Conservation (phyloP, 164 flowering plant genomes). For the Macadamia integrifolia region DNA sequence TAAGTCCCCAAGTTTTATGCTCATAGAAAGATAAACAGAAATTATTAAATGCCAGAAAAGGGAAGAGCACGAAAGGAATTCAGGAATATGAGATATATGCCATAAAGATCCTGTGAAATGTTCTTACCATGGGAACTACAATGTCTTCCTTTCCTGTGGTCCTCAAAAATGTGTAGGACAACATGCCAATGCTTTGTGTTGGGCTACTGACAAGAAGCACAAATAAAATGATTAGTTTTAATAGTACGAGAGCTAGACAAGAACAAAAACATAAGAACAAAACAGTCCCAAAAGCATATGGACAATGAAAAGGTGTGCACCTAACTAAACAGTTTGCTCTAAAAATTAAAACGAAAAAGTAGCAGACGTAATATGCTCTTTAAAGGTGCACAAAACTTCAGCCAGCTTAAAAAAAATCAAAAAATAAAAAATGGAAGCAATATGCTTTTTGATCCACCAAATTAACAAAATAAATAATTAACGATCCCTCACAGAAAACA, state of each 20-base stretch:
- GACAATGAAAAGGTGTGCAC: not conserved
- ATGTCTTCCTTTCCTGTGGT: constrained; percentile 88
- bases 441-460: too few species aligned
- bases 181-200: constrained; percentile 82
- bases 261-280: not conserved
- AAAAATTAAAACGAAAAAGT: not conserved
- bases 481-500: too few species aligned
- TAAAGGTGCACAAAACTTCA: too few species aligned
- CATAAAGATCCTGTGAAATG: not conserved
- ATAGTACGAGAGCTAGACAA: not conserved
- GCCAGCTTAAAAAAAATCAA: too few species aligned
- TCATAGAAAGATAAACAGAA: too few species aligned
- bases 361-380: not conserved
- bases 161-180: constrained; percentile 80
- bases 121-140: constrained; percentile 84
- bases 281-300: too few species aligned
- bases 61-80: too few species aligned
- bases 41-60: too few species aligned
- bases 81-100: not conserved
- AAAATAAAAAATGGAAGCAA: too few species aligned
- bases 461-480: too few species aligned
- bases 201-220: constrained; percentile 29
- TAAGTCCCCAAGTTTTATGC: too few species aligned
- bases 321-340: not conserved
- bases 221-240: not conserved